Evolutionary conservation across 768 basidiomycete genomes (phyloP).

Genomic region (Leccinum broughii): DNA sequence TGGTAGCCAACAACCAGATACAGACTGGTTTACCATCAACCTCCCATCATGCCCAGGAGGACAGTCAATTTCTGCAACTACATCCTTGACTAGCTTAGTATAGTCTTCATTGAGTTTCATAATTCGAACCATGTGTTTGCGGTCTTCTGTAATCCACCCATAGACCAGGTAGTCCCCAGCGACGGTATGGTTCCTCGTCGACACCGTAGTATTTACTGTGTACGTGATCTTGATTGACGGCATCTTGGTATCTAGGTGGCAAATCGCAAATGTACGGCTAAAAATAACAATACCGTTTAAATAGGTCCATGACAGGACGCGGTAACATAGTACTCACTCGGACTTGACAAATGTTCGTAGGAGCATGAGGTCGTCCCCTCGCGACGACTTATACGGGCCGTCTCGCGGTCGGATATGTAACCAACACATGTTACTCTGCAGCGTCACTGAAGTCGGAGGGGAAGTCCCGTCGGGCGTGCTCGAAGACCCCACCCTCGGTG

Average conservation of each 20-base stretch:
- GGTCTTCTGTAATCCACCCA: slow-evolving; percentile 33
- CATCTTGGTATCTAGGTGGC: slow-evolving; percentile 25
- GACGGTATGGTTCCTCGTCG: slow-evolving; percentile 27
- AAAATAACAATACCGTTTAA: not conserved
- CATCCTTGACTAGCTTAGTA: slow-evolving; percentile 20
- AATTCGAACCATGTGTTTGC: slow-evolving; percentile 29
- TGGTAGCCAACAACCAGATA: not conserved
- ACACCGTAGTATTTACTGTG: slow-evolving; percentile 24
- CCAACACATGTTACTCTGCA: slow-evolving; percentile 35
- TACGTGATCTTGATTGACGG: slow-evolving; percentile 29
- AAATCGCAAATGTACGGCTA: slow-evolving; percentile 30
- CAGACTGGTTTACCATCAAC: slow-evolving; percentile 22
- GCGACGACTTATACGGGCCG: slow-evolving; percentile 33
- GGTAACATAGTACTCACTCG: slow-evolving; percentile 15
- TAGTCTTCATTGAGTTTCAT: slow-evolving; percentile 33
- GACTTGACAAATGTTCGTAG: slow-evolving; percentile 30
- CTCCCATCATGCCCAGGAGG: slow-evolving; percentile 28
- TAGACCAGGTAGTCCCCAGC: slow-evolving; percentile 30
- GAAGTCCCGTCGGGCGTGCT: not conserved
- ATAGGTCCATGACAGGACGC: not conserved
- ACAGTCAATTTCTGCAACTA: slow-evolving; percentile 29
- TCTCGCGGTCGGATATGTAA: slow-evolving; percentile 22
- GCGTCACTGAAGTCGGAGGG: slow-evolving; percentile 19
- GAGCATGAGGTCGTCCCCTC: slow-evolving; percentile 30
- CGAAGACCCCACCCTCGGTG: slow-evolving; percentile 8